Evolutionary conservation across 202 grass and related monocot species (phyloP).

Genomic region (Zizania palustris): DNA sequence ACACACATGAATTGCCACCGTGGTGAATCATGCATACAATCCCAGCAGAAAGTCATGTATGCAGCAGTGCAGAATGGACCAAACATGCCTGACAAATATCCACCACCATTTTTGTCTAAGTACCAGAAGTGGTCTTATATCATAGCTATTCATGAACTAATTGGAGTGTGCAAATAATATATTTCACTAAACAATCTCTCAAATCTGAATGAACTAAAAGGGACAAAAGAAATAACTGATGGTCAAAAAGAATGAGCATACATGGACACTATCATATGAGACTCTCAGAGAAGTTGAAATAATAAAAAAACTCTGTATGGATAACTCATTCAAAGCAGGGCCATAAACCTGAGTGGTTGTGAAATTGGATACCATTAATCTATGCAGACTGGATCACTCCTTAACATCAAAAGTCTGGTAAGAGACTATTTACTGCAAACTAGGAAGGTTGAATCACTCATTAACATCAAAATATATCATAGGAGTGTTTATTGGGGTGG

Average conservation of each 20-base stretch:
- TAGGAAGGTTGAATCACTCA: constrained; percentile 27
- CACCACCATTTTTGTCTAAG: constrained; percentile 13
- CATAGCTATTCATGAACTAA: constrained; percentile 27
- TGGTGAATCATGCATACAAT: background rate
- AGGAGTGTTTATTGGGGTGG: constrained; percentile 56
- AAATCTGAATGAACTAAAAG: background rate
- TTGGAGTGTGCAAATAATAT: constrained; percentile 28
- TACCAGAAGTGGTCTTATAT: background rate
- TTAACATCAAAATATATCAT: constrained; percentile 30
- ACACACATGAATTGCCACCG: background rate
- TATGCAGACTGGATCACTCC: constrained; percentile 39
- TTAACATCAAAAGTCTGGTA: constrained; percentile 34
- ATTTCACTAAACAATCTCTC: constrained; percentile 3
- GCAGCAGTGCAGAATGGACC: background rate
- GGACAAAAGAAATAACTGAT: constrained; percentile 12
- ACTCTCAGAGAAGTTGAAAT: constrained; percentile 21
- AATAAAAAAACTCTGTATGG: constrained; percentile 38
- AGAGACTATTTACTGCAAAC: constrained; percentile 45
- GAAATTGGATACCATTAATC: constrained; percentile 31
- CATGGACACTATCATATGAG: constrained; percentile 36
- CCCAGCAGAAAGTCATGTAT: background rate
- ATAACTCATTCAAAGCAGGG: constrained; percentile 41
- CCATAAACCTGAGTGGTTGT: constrained; percentile 25
- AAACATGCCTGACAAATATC: background rate
- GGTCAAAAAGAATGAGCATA: constrained; percentile 26